phyloP scores from a whole-genome alignment of 768 basidiomycete genomes.

The Kwoniella newhampshirensis region DNA sequence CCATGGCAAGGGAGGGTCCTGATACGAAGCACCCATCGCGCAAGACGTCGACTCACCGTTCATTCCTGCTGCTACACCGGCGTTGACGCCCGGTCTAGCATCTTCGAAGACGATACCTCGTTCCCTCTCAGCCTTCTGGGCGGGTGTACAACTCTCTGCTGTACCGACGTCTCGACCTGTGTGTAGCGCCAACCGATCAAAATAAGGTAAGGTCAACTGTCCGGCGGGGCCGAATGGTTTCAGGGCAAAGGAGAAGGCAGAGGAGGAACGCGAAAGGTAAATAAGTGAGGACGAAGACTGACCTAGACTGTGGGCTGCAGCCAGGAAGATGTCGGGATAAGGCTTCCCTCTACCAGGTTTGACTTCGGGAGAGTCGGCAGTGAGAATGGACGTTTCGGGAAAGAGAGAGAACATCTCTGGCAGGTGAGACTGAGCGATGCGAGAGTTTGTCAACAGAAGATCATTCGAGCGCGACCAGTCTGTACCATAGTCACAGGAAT shows the following conservation, averaged over 20 bases:
- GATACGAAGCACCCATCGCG: not conserved
- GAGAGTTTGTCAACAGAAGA: too few species aligned
- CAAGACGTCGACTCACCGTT: slow-evolving; percentile 32
- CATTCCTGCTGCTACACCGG: slow-evolving; percentile 52
- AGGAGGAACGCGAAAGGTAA: too few species aligned
- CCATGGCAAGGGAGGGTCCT: too few species aligned
- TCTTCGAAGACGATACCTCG: slow-evolving; percentile 51
- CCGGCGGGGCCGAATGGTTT: not conserved
- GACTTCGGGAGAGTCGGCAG: slow-evolving; percentile 48
- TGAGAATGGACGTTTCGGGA: slow-evolving; percentile 44
- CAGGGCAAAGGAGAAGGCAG: not conserved
- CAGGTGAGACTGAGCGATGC: slow-evolving; percentile 37
- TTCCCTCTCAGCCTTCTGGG: slow-evolving; percentile 35
- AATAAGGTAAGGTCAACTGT: not conserved
- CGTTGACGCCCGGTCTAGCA: slow-evolving; percentile 48
- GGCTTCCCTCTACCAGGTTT: slow-evolving; percentile 51
- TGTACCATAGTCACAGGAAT: too few species aligned
- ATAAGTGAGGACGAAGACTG: slow-evolving; percentile 5
- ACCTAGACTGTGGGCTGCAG: slow-evolving; percentile 50
- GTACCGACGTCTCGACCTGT: slow-evolving; percentile 47
- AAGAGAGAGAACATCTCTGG: slow-evolving; percentile 49
- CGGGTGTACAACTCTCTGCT: slow-evolving; percentile 34
- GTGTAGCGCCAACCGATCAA: not conserved
- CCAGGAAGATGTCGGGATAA: slow-evolving; percentile 50
- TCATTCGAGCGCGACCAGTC: too few species aligned